Base-by-base conservation (phyloP, 352 stramenopile genomes). In the Globisporangium nagaii region DNA sequence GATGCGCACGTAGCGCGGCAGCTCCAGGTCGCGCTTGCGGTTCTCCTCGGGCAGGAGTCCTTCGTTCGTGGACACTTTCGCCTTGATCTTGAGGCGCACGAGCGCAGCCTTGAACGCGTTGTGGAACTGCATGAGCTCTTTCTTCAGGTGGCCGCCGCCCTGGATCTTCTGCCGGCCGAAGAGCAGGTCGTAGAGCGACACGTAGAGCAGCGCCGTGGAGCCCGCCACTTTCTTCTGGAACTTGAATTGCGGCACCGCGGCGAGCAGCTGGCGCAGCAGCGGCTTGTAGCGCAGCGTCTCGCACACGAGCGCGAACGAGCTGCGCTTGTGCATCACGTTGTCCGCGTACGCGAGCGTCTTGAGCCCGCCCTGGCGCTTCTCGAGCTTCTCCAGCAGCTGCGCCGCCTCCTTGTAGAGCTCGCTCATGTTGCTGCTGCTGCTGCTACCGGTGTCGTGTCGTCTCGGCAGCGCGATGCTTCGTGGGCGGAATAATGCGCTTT, bases 1-100 rank as follows among this genome's bases (percentile, higher is more conserved):
- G 25, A 98, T 76, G 35, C 96, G 92, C 54, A 97, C 88, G 56
- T 98, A 98, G 3, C 86, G 80, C 36, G 86, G 83, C 20, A 95
- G 63, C 30, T 72, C 63, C 13, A 88, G 59, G 47, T 88, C 68
- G 31, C 73, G 73, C 45, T 86, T 76, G 42, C 84, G 79, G 64
- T 94, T 91, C 56, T 90, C 79, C 35, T 78, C 75, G 20, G 84
- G 83, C 49, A 95, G 56, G 22, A 96, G 68, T 25, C 78, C 80
- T 53, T 94, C 84, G 59, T 90, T 87, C 20, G 66, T 75, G n/a
- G 70, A 59, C 34, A 92, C 86, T 52, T 89, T 90, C 40, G 66
- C 66, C 39, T 86, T 84, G 63, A 90, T 87, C 62, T 94, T 96
- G 39, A 94, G 65, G 32, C 84, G 75, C 41, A 88, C 79, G 37